These are phyloP conservation scores for Vigna hirtella DNA, from an alignment of 306 rosid genomes.

Conservation along the genomic window DNA sequence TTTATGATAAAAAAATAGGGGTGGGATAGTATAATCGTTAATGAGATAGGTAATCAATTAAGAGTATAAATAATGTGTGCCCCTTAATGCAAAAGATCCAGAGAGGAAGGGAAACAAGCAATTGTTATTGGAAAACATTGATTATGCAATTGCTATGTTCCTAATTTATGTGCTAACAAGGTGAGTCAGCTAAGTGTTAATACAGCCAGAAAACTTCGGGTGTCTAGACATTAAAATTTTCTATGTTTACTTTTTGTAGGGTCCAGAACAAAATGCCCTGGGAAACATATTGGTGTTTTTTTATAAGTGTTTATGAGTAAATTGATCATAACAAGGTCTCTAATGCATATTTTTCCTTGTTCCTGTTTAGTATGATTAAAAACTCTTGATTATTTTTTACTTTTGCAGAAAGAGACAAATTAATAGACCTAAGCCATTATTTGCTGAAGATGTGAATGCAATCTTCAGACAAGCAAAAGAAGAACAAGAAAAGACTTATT, in stretches of 20 bases:
- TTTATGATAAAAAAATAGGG: too few relatives aligned
- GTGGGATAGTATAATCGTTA: too few relatives aligned
- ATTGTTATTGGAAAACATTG: constrained; percentile 77
- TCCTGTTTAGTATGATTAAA: constrained; percentile 19
- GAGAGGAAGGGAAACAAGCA: constrained; percentile 76
- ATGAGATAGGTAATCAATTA: too few relatives aligned
- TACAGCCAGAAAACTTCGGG: background rate
- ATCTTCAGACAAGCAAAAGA: constrained; percentile 47
- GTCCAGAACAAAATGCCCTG: constrained; percentile 96
- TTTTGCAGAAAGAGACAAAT: constrained; percentile 77
- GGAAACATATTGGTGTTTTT: constrained; percentile 77
- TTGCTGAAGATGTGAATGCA: constrained; percentile 73
- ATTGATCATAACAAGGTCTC: background rate
- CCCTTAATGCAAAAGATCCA: constrained; percentile 30
- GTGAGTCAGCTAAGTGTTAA: constrained; percentile 46
- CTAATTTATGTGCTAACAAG: constrained; percentile 75
- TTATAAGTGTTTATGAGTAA: background rate
- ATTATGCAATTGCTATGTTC: constrained; percentile 78
- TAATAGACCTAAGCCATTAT: constrained; percentile 78
- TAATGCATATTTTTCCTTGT: background rate
- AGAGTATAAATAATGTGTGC: too few relatives aligned
- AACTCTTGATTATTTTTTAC: constrained; percentile 23
- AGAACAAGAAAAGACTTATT: too few relatives aligned
- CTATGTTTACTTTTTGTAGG: constrained; percentile 55
- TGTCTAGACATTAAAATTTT: background rate